These are phyloP conservation scores for Capsicum baccatum DNA, from an alignment of 257 asterid genomes.

Conservation along the genomic window DNA sequence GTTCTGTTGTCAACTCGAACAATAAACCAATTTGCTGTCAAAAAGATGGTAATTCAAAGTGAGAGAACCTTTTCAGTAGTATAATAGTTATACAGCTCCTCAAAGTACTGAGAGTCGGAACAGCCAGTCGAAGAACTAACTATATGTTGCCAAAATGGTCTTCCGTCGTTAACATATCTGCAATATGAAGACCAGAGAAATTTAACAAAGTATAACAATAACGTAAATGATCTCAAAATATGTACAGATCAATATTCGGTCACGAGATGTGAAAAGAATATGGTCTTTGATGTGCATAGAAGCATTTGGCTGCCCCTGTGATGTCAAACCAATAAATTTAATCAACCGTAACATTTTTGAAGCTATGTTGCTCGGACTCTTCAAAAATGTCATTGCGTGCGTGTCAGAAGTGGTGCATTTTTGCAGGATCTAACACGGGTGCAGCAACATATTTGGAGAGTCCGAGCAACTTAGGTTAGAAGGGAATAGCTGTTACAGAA, in stretches of 20 bases:
- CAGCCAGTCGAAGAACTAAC: slow-evolving; percentile 98
- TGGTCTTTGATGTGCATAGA: no score
- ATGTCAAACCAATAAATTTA: no score
- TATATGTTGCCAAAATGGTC: slow-evolving; percentile 96
- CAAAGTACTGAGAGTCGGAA: slow-evolving; percentile 90
- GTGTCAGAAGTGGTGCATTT: no score
- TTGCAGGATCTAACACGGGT: no score
- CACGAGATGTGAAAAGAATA: background rate
- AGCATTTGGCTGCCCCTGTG: no score
- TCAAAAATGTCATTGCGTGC: no score
- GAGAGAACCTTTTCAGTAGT: slow-evolving; percentile 79
- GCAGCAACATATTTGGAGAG: no score
- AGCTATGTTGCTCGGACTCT: no score
- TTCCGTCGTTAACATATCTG: slow-evolving; percentile 92
- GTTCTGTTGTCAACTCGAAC: background rate
- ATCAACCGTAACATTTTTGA: no score
- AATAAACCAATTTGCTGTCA: background rate
- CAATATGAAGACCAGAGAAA: background rate
- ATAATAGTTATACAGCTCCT: slow-evolving; percentile 88
- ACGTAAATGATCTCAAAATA: background rate
- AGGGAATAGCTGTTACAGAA: no score
- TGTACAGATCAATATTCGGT: background rate
- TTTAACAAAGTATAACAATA: background rate
- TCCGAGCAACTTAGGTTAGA: no score
- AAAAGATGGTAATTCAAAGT: slow-evolving; percentile 1